Percentiles rank a stretch among this genome's conserved stretches.
Conservation (phyloP, 805 yeast species). For the Ogataea corticis region DNA sequence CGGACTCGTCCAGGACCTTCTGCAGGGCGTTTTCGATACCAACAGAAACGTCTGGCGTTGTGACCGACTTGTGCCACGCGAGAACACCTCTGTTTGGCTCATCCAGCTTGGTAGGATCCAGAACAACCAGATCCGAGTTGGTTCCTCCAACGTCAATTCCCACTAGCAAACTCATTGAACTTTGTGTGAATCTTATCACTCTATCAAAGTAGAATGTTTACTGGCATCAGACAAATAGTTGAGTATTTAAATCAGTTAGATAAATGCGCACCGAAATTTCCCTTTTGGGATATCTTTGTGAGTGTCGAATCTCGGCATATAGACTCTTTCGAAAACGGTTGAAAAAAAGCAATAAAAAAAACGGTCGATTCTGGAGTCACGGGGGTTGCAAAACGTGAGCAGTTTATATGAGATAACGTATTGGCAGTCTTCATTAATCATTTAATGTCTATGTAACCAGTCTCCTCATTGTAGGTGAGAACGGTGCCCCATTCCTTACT, state of each 20-base stretch:
- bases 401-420: too few relatives aligned
- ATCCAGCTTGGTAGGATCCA: constrained; percentile 36
- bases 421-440: not conserved
- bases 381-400: too few relatives aligned
- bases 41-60: constrained; percentile 43
- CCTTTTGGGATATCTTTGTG: constrained; percentile 4
- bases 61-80: constrained; percentile 42
- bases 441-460: constrained; percentile 20
- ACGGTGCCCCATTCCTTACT: constrained; percentile 29
- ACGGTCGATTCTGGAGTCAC: not conserved
- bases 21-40: constrained; percentile 41
- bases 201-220: not conserved
- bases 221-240: too few relatives aligned
- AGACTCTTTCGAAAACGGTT: not conserved
- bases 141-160: constrained; percentile 56
- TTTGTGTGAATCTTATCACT: not conserved
- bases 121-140: constrained; percentile 47
- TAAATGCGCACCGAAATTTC: not conserved
- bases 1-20: constrained; percentile 29
- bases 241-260: not conserved
- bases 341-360: not conserved
- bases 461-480: constrained; percentile 21
- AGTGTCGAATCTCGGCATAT: not conserved
- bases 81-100: constrained; percentile 34
- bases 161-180: constrained; percentile 23